Base-by-base conservation (phyloP, 768 basidiomycete species). In the Glaciozyma antarctica region DNA sequence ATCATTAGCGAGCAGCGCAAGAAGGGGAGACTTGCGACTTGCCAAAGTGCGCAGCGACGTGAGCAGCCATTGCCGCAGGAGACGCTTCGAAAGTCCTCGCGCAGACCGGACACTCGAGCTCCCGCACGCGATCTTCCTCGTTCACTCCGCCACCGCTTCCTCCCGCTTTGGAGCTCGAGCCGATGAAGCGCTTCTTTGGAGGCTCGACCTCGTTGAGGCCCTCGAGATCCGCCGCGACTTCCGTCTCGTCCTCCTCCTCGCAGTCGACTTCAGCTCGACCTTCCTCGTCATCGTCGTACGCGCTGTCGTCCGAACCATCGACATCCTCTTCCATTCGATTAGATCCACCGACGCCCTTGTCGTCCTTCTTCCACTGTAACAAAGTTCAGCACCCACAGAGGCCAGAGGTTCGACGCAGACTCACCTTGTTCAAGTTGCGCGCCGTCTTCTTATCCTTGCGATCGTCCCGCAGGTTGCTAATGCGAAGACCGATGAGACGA, bases 381-480 rank as follows among this genome's bases (percentile, higher is more conserved):
- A 34, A 24, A 38, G 10, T 1, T 56, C 34, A 56, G 32, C 22
- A n/a, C 34, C 13, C 7, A 16, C 38, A 17, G 21, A 16, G 2
- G 8, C 21, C 8, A 34, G 34, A 41, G 34, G 16, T 4, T 34
- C 13, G 16, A n/a, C 5, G 19, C 21, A n/a, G 38, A n/a, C 51
- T 44, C 15, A 66, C 38, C 47, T 60, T 58, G 34, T 64, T 49
- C 16, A 56, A 44, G 49, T 53, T 58, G n/a, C 16, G 19, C 41
- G 44, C 26, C n/a, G 57, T 28, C 43, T 21, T 32, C 53, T 62
- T 61, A 26, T 24, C 38, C 51, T 54, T 49, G 47, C 28, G 41
- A 28, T 60, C 72, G 38, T 99, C 94, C 73, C 88, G 88, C 70
- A 99, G 78, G 67, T 89, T 93, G 5, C 89, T 92, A 15, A 94